Percentiles rank a stretch among this genome's conserved stretches.
Conservation (phyloP, 2,329 filamentous ascomycete genomes). For the Aspergillus candidus region DNA sequence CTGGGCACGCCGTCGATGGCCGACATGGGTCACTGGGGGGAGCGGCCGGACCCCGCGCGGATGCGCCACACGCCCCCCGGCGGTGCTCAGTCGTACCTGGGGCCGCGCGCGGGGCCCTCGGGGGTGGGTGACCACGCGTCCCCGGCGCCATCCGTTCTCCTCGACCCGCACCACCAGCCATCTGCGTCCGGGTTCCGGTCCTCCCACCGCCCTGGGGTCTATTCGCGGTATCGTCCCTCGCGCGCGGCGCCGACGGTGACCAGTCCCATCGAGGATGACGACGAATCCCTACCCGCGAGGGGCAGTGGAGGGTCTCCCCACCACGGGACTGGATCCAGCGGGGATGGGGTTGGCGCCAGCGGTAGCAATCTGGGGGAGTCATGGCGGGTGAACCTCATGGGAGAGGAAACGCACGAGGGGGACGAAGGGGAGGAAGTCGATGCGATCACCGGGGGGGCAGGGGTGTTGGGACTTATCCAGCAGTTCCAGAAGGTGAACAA, state of each 20-base stretch:
- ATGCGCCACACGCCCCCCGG: slow-evolving; percentile 15
- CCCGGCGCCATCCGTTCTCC: slow-evolving; percentile 39
- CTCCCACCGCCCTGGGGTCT: slow-evolving; percentile 16
- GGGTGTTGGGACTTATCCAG: slow-evolving; percentile 60
- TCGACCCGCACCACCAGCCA: slow-evolving; percentile 44
- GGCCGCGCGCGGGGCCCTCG: slow-evolving; percentile 22
- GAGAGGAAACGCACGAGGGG: slow-evolving; percentile 36
- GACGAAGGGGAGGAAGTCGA: slow-evolving; percentile 47
- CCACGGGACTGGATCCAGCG: slow-evolving; percentile 29
- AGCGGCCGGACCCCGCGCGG: slow-evolving; percentile 20
- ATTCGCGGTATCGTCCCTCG: slow-evolving; percentile 28
- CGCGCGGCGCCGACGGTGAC: slow-evolving; percentile 21
- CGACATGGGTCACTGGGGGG: slow-evolving; percentile 43
- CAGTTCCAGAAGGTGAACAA: slow-evolving; percentile 58
- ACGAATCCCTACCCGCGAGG: slow-evolving; percentile 19
- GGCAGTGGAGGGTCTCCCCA: slow-evolving; percentile 14
- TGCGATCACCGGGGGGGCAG: slow-evolving; percentile 43
- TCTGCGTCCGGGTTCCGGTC: slow-evolving; percentile 34
- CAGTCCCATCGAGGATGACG: slow-evolving; percentile 27
- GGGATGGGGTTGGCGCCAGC: slow-evolving; percentile 30
- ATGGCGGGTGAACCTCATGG: slow-evolving; percentile 42
- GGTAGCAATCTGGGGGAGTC: slow-evolving; percentile 56
- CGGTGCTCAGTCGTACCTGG: slow-evolving; percentile 24
- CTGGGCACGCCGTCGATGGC: slow-evolving; percentile 54
- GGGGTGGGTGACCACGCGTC: slow-evolving; percentile 27